phyloP scores from a whole-genome alignment of 1,284 basidiomycete species.

The Microbotryum intermedium region DNA sequence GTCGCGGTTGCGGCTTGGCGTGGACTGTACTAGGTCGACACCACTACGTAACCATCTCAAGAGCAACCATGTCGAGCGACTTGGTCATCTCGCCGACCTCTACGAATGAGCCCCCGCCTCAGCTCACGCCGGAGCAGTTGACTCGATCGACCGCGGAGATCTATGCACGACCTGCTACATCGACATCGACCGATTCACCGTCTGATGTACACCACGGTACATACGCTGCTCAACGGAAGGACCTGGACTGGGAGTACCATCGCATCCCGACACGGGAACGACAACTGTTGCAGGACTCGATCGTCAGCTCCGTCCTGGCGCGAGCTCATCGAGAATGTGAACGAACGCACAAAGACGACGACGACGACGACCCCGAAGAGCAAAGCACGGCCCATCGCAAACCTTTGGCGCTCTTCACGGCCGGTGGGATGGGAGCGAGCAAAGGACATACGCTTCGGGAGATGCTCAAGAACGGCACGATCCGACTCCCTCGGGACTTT shows the following conservation, averaged over 20 bases:
- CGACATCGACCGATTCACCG: not conserved
- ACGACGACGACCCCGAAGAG: too few species aligned
- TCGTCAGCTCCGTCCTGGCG: constrained; percentile 21
- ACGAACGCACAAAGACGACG: too few species aligned
- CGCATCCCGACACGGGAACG: constrained; percentile 21
- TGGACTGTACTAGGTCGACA: too few species aligned
- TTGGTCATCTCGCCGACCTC: not conserved
- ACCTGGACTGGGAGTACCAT: constrained; percentile 32
- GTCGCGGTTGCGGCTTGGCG: too few species aligned
- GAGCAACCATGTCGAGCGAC: too few species aligned
- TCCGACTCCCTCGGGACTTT: constrained; percentile 28
- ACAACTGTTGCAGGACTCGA: constrained; percentile 29
- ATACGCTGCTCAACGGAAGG: constrained; percentile 11
- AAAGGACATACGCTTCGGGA: constrained; percentile 32
- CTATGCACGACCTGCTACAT: constrained; percentile 18
- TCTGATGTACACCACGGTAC: constrained; percentile 14
- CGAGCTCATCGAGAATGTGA: constrained; percentile 1
- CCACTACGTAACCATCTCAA: too few species aligned
- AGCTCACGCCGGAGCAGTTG: constrained; percentile 18
- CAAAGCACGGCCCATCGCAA: not conserved
- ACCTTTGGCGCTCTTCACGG: constrained; percentile 18
- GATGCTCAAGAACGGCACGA: constrained; percentile 17
- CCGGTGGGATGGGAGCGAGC: constrained; percentile 32
- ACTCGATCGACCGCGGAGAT: constrained; percentile 26
- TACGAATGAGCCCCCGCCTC: constrained; percentile 11